Base-by-base conservation (phyloP, 306 rosid species). In the Glycine soja region DNA sequence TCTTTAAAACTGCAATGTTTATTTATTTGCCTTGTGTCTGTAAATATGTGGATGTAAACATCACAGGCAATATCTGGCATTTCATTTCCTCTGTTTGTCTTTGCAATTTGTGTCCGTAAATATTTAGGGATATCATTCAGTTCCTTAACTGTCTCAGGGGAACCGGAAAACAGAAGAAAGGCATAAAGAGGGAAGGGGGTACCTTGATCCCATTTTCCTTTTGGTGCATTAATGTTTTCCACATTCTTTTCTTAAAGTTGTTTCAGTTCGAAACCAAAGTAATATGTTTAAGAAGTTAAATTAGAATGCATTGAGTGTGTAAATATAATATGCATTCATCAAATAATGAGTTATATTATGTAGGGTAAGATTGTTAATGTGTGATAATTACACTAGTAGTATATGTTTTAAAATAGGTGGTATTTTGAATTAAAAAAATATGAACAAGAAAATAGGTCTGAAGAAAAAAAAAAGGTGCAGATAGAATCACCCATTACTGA, bases 11-110 rank as follows among this genome's bases (percentile, higher is more conserved):
- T 76, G 14, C 9, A 46, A 74, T 72, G 38, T 62, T 70, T 15
- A 48, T 24, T 24, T 24, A 53, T 74, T 43, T 45, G 10, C 45
- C 62, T 38, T 53, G 77, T 76, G 85, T 85, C 11, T 81, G 86
- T 86, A 87, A 74, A 81, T 80, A 81, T 80, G 6, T 24, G 54
- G 12, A 38, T 80, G 46, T 70, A 24, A 45, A 65, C 14, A 65
- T 65, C 72, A 36, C 13, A 24, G 12, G 70, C 69, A 43, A n/a
- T 53, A 0, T 69, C 47, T 45, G 56, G 56, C 11, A 43, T 82
- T 63, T 71, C 68, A 19, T 45, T 70, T 77, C 76, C 62, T 4
- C 43, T 47, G 13, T 62, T 42, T 74, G 30, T 24, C 76, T 14
- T 45, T 78, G 64, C 80, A 32, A 24, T 16, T 24, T 24, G 40